Evolutionary conservation across 2,329 filamentous ascomycete species (phyloP), one percentile per base, ranked within the genome.

Genomic region (Diaporthe sp.): DNA sequence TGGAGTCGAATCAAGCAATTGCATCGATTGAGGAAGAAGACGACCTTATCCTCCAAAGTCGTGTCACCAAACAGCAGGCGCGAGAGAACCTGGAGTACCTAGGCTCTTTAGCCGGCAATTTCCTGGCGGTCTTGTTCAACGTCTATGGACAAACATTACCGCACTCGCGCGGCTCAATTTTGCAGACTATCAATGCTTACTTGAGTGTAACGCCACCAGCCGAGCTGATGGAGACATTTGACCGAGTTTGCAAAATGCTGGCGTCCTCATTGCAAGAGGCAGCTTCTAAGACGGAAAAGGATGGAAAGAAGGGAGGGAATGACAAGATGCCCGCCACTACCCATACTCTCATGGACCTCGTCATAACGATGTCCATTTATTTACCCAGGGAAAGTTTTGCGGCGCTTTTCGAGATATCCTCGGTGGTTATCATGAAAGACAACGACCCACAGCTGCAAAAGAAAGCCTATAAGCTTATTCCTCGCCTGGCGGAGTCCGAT

Each of bases 401-500:
- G 25, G 89, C 93, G 7, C 90, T 99, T 3, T 98, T 99, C 85
- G 92, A 92, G 78, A 96, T 98, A 81, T 94, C 96, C 0, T 89
- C 94, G 0, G 89, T 94, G 35, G 93, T 98, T 73, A 92, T 98
- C 78, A 92, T 93, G 81, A 94, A 93, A 80, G 89, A 93, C 72
- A 90, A 94, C 50, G 96, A 98, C 81, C 94, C 96, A 13, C 96
- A 98, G 82, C 87, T 99, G 47, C 96, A 98, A 83, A 99, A 99
- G 90, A 99, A 99, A 85, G 96, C 97, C 0, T 99, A 99, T 87
- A 98, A 98, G 86, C 90, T 99, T 69, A 97, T 99, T 68, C 96
- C 97, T 4, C 93, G 97, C 71, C 90, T 99, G 53, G 93, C 94
- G 2, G 93, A 94, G 77, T 97, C 96, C 1, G 91, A 94, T 44